Conservation (phyloP, 2,329 filamentous ascomycete genomes). For the Sporothrix dimorphospora region DNA sequence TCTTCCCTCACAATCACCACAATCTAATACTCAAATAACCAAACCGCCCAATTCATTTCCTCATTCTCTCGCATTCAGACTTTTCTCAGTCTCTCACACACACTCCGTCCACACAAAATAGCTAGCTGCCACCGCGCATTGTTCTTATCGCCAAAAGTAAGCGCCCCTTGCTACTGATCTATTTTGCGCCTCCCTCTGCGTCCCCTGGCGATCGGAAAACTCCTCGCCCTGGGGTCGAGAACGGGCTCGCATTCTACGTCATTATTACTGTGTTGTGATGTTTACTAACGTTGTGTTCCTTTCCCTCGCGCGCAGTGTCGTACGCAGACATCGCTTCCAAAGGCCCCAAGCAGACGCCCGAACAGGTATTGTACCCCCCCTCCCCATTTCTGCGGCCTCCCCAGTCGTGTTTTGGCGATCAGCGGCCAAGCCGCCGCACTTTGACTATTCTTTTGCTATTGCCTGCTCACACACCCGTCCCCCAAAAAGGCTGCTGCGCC, state of each 20-base stretch:
- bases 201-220: not conserved
- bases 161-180: not conserved
- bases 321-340: conserved; percentile 31
- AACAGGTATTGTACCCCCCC: not conserved
- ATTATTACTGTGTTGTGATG: not conserved
- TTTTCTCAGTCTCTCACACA: not conserved
- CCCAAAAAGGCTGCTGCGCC: conserved; percentile 26
- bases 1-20: not conserved
- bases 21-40: not conserved
- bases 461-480: not conserved
- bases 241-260: not conserved
- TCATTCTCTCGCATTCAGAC: not conserved
- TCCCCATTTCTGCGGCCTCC: not conserved
- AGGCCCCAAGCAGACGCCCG: conserved; percentile 29
- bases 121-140: not conserved
- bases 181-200: not conserved
- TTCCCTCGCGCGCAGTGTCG: conserved; percentile 24
- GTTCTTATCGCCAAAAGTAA: conserved; percentile 13
- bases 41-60: not conserved
- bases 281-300: not conserved
- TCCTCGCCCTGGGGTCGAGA: not conserved
- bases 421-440: not conserved
- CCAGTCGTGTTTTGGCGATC: not conserved
- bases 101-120: not conserved
- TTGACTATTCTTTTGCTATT: not conserved